phyloP scores from a whole-genome alignment of 2,329 filamentous ascomycete species.

The Phyllosticta citriasiana region DNA sequence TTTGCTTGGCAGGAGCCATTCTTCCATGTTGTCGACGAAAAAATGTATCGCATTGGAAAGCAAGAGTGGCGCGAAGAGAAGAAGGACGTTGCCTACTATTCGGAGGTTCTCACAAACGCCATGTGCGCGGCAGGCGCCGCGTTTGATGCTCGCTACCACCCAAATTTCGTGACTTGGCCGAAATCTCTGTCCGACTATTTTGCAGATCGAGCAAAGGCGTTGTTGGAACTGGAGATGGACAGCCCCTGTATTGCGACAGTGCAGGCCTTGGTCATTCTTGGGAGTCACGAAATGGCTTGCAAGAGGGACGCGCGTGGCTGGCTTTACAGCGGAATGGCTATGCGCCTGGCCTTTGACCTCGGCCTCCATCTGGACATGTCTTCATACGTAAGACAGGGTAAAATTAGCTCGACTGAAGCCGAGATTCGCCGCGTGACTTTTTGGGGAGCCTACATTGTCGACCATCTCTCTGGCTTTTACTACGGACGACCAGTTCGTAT shows the following conservation, averaged over 20 bases:
- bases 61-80: conserved; percentile 11
- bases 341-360: conserved; percentile 8
- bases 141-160: conserved; percentile 22
- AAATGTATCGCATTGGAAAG: conserved; percentile 18
- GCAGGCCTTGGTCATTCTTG: conserved; percentile 37
- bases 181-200: conserved; percentile 31
- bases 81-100: conserved; percentile 12
- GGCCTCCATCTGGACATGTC: conserved; percentile 35
- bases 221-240: conserved; percentile 39
- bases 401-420: conserved; percentile 30
- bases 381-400: conserved; percentile 29
- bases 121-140: conserved; percentile 25
- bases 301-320: conserved; percentile 40
- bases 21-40: conserved; percentile 36
- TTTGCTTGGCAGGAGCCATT: conserved; percentile 41
- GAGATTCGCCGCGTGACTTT: conserved; percentile 32
- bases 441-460: conserved; percentile 35
- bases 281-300: conserved; percentile 34
- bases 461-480: conserved; percentile 35
- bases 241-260: conserved; percentile 39
- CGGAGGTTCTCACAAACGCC: conserved; percentile 15
- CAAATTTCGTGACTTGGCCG: conserved; percentile 27
- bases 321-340: conserved; percentile 39
- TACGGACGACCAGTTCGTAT: conserved; percentile 34
- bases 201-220: conserved; percentile 34